Percentiles rank a stretch among this genome's conserved stretches.
Conservation (phyloP, 2,329 filamentous ascomycete species). For the Colletotrichum sp. region DNA sequence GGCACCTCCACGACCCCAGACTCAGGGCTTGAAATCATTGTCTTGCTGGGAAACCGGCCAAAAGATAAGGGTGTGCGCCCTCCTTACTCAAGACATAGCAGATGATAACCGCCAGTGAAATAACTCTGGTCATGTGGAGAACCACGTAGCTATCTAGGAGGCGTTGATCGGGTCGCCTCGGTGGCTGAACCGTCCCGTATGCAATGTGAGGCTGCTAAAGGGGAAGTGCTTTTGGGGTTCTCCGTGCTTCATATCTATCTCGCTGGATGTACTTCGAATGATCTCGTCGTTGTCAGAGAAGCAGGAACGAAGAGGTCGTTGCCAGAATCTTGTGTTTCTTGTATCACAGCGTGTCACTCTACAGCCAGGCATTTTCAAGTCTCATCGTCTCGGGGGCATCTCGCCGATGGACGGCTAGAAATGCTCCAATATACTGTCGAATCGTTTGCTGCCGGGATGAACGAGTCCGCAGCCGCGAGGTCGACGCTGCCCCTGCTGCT, state of each 20-base stretch:
- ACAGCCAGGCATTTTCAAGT: not conserved
- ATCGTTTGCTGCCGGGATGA: not conserved
- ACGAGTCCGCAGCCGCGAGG: not conserved
- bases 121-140: not conserved
- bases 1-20: not conserved
- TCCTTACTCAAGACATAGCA: not conserved
- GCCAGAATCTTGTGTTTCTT: not conserved
- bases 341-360: not conserved
- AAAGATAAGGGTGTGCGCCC: rapidly evolving
- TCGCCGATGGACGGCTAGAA: not conserved
- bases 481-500: not conserved
- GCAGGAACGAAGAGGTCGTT: not conserved
- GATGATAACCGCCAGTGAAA: not conserved
- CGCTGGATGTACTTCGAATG: not conserved
- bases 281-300: not conserved
- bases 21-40: not conserved
- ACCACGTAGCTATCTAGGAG: not conserved
- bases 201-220: not conserved
- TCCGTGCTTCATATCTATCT: not conserved
- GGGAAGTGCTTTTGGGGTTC: not conserved
- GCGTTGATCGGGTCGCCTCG: not conserved
- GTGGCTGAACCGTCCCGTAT: not conserved
- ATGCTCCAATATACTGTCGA: not conserved
- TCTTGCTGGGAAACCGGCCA: not conserved
- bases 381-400: not conserved